Percentiles rank a stretch among this genome's conserved stretches.
These are phyloP conservation scores for Chlamydomonas applanata DNA, from an alignment of 139 green algal species.

Conservation along the genomic window DNA sequence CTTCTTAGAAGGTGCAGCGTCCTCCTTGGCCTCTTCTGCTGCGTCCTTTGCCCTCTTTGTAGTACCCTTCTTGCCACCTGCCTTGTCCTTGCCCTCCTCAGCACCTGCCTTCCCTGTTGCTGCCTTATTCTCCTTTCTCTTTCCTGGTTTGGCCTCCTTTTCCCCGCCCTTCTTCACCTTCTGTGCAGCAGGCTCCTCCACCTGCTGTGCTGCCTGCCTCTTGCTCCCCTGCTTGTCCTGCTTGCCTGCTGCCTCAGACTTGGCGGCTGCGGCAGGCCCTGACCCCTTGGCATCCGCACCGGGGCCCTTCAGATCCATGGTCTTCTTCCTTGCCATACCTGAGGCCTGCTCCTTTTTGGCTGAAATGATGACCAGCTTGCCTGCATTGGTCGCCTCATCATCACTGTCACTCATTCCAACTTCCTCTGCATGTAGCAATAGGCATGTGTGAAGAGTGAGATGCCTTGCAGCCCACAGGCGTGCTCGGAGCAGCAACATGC, in stretches of 20 bases:
- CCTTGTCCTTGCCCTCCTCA: neutral
- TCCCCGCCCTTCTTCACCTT: too few species aligned
- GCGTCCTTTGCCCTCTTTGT: neutral
- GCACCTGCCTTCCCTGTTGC: neutral
- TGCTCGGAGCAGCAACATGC: neutral
- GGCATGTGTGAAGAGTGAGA: too few species aligned
- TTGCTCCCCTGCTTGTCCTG: too few species aligned
- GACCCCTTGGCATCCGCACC: neutral
- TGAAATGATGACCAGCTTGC: conserved; percentile 1
- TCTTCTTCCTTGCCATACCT: too few species aligned
- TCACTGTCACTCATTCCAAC: neutral
- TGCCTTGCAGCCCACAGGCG: too few species aligned
- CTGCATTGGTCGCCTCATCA: neutral
- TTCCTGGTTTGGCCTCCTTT: neutral
- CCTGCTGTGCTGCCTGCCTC: neutral
- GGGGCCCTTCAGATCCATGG: neutral
- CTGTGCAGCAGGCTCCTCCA: neutral
- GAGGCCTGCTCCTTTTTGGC: neutral
- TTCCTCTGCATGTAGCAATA: neutral
- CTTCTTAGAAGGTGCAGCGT: neutral
- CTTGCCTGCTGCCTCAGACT: neutral
- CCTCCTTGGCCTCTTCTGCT: neutral
- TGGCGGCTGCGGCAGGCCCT: neutral
- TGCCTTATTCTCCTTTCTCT: neutral
- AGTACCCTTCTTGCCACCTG: neutral